These are phyloP conservation scores for Yamadazyma conglobata DNA, from an alignment of 1,139 yeast genomes.

Conservation along the genomic window DNA sequence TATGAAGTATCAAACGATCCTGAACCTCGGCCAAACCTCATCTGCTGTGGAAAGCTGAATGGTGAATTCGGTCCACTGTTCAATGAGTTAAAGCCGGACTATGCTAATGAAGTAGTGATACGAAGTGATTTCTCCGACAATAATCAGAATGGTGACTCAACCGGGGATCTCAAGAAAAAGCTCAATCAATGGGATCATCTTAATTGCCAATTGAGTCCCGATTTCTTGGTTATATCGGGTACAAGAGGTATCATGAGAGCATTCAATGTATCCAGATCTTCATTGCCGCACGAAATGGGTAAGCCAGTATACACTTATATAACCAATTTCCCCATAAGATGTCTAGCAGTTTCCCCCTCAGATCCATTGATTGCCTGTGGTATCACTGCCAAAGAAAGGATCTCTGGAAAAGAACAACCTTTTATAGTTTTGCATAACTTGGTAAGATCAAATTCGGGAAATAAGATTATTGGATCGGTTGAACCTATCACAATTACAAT, in stretches of 20 bases:
- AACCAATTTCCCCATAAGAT: constrained; percentile 74
- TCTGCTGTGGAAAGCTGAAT: constrained; percentile 64
- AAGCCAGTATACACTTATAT: constrained; percentile 64
- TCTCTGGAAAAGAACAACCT: constrained; percentile 74
- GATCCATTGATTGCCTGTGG: constrained; percentile 75
- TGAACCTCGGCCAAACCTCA: constrained; percentile 46
- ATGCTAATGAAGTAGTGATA: constrained; percentile 26
- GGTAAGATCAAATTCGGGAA: constrained; percentile 18
- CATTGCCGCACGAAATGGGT: constrained; percentile 41
- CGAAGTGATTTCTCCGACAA: constrained; percentile 32
- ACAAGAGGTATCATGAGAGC: constrained; percentile 70
- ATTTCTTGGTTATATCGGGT: constrained; percentile 65
- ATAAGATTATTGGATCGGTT: constrained; percentile 27
- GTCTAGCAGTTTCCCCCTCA: constrained; percentile 65
- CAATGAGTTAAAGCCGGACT: constrained; percentile 28
- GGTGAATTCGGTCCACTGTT: constrained; percentile 62
- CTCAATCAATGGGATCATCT: constrained; percentile 60
- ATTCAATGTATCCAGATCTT: constrained; percentile 46
- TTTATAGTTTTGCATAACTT: constrained; percentile 65
- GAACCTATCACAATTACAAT: constrained; percentile 71
- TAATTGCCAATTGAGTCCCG: constrained; percentile 60
- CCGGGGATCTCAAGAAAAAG: constrained; percentile 25
- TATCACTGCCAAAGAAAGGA: constrained; percentile 72
- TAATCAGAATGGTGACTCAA: constrained; percentile 15
- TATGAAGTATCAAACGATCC: constrained; percentile 37